Evolutionary conservation across 75 land plant genomes (phyloP).

Genomic region (Pseudotsuga menziesii): DNA sequence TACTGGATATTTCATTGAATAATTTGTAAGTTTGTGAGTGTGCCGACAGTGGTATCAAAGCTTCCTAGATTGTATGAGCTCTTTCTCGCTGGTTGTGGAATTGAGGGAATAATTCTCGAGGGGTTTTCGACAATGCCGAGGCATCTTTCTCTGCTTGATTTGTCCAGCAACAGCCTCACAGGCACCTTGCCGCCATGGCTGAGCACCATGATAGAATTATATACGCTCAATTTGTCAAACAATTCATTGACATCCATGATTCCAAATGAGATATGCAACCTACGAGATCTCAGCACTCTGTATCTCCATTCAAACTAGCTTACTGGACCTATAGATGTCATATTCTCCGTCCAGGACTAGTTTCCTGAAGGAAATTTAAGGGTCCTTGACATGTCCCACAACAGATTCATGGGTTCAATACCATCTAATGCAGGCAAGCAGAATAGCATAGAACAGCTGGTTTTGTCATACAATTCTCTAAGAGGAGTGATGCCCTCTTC

Average conservation of each 20-base stretch:
- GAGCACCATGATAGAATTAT: slow-evolving; percentile 25
- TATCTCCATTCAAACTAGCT: slow-evolving; percentile 33
- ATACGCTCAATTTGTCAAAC: slow-evolving; percentile 22
- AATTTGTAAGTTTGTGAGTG: too few relatives aligned
- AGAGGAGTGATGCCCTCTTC: slow-evolving; percentile 28
- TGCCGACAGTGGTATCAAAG: too few relatives aligned
- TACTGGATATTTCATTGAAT: too few relatives aligned
- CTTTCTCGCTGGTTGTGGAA: background rate
- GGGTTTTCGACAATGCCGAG: slow-evolving; percentile 1
- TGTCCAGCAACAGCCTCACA: slow-evolving; percentile 28
- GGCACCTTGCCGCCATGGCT: slow-evolving; percentile 33
- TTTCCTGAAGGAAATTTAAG: slow-evolving; percentile 19
- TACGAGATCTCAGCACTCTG: slow-evolving; percentile 18
- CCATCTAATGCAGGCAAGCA: slow-evolving; percentile 10
- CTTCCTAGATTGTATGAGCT: too few relatives aligned
- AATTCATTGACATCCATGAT: slow-evolving; percentile 16
- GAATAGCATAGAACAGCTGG: slow-evolving; percentile 15
- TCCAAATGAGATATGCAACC: slow-evolving; percentile 14
- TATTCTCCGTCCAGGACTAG: slow-evolving; percentile 8
- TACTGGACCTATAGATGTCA: slow-evolving; percentile 11
- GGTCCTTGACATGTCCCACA: slow-evolving; percentile 22
- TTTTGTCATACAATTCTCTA: slow-evolving; percentile 27
- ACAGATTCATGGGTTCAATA: slow-evolving; percentile 15
- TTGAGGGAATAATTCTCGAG: slow-evolving; percentile 22
- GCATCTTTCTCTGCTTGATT: slow-evolving; percentile 27